These are phyloP conservation scores for Hysterium pulicare DNA, from an alignment of 2,329 filamentous ascomycete genomes.

Conservation along the genomic window DNA sequence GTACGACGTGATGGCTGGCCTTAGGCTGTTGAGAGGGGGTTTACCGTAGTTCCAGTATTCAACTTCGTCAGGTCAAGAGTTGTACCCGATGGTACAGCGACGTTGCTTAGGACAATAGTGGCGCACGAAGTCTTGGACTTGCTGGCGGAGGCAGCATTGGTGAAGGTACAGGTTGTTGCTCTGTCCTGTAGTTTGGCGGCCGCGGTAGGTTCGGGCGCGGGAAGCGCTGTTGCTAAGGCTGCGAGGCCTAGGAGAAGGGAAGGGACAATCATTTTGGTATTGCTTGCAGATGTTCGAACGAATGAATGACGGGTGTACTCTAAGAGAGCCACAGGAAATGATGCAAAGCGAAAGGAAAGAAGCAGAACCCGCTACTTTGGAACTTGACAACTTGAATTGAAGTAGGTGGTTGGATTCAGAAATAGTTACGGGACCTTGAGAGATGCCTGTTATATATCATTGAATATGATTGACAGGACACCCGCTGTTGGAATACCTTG, in stretches of 20 bases:
- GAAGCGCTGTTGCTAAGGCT: neutral
- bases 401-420: neutral
- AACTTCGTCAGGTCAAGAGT: constrained; percentile 59
- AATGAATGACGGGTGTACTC: no score
- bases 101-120: constrained; percentile 51
- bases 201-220: constrained; percentile 10
- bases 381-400: neutral
- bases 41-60: constrained; percentile 47
- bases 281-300: neutral
- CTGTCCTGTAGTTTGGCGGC: constrained; percentile 25
- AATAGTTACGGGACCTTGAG: neutral
- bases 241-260: neutral
- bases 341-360: neutral
- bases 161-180: constrained; percentile 54
- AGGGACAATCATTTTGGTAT: neutral
- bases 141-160: constrained; percentile 47
- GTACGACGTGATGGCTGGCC: neutral
- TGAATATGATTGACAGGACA: neutral
- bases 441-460: neutral
- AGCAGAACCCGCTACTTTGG: neutral
- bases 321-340: no score
- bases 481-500: neutral
- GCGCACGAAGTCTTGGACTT: constrained; percentile 52
- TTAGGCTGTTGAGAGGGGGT: neutral
- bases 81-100: constrained; percentile 55